These are phyloP conservation scores for Blastomyces gilchristii DNA, from an alignment of 2,329 filamentous ascomycete genomes.

Conservation along the genomic window DNA sequence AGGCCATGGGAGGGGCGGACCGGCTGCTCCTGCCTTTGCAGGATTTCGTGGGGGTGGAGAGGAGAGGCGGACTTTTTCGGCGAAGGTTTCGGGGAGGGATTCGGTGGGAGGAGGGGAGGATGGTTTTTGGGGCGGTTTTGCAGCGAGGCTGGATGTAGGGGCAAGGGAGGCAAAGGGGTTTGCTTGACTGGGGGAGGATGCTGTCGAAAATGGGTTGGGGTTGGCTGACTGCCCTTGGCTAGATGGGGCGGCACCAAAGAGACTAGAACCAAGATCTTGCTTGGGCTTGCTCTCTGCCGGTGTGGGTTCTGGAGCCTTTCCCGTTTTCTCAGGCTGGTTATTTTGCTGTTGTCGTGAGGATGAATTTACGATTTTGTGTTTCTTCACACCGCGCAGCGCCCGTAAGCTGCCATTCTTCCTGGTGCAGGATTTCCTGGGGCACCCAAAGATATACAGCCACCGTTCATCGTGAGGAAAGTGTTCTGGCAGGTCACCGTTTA, in stretches of 20 bases:
- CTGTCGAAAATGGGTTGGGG: conserved; percentile 48
- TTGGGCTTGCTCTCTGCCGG: conserved; percentile 16
- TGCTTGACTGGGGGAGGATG: conserved; percentile 26
- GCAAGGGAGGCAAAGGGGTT: conserved; percentile 53
- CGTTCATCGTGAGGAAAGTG: conserved; percentile 79
- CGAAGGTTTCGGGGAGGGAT: conserved; percentile 67
- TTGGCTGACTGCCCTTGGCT: conserved; percentile 28
- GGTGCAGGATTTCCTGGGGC: conserved; percentile 65
- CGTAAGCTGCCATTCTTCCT: conserved; percentile 74
- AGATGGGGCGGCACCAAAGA: conserved; percentile 47
- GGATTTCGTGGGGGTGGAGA: conserved; percentile 26
- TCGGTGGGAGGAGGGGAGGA: neutral
- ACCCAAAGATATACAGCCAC: conserved; percentile 77
- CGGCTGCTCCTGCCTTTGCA: conserved; percentile 20
- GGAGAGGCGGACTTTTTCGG: conserved; percentile 54
- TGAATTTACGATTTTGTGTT: conserved; percentile 27
- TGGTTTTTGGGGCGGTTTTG: conserved; percentile 35
- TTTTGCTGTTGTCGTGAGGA: conserved; percentile 15
- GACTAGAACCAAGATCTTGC: conserved; percentile 44
- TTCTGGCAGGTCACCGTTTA: conserved; percentile 82
- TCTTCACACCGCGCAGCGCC: conserved; percentile 58
- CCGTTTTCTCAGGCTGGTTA: conserved; percentile 17
- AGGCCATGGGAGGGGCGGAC: conserved; percentile 62
- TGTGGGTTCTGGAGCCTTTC: conserved; percentile 16
- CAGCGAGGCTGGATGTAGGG: conserved; percentile 32